These are phyloP conservation scores for Fusarium liriodendri DNA, from an alignment of 2,329 filamentous ascomycete genomes.

Conservation along the genomic window DNA sequence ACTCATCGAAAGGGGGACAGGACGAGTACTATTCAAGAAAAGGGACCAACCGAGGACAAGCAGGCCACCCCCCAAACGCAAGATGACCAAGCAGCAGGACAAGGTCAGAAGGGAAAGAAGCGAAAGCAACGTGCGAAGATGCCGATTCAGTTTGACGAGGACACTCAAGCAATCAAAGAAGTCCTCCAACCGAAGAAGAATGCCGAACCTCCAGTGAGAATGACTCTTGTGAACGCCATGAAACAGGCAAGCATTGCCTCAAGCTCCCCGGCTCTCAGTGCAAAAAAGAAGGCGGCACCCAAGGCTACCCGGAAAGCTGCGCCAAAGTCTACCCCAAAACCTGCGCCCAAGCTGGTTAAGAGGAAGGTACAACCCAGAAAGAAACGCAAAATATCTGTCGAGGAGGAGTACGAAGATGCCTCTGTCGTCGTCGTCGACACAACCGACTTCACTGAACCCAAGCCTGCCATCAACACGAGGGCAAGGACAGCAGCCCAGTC, in stretches of 20 bases:
- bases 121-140: slow-evolving; percentile 50
- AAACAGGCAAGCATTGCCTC: slow-evolving; percentile 22
- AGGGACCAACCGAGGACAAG: neutral
- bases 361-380: neutral
- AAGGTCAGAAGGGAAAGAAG: slow-evolving; percentile 28
- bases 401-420: neutral
- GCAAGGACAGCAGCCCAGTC: neutral
- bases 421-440: neutral
- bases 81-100: neutral
- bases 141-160: slow-evolving; percentile 48
- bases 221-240: slow-evolving; percentile 28
- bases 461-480: neutral
- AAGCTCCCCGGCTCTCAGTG: slow-evolving; percentile 22
- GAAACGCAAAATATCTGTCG: neutral
- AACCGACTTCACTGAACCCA: neutral
- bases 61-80: neutral
- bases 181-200: slow-evolving; percentile 1
- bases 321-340: neutral
- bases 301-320: slow-evolving; percentile 6
- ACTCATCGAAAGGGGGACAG: neutral
- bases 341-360: neutral
- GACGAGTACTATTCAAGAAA: neutral
- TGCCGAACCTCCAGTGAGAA: neutral
- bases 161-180: slow-evolving; percentile 43
- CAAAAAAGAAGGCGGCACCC: slow-evolving; percentile 19